Evolutionary conservation across 2,329 filamentous ascomycete genomes (phyloP).

Genomic region (Phyllosticta paracitricarpa): DNA sequence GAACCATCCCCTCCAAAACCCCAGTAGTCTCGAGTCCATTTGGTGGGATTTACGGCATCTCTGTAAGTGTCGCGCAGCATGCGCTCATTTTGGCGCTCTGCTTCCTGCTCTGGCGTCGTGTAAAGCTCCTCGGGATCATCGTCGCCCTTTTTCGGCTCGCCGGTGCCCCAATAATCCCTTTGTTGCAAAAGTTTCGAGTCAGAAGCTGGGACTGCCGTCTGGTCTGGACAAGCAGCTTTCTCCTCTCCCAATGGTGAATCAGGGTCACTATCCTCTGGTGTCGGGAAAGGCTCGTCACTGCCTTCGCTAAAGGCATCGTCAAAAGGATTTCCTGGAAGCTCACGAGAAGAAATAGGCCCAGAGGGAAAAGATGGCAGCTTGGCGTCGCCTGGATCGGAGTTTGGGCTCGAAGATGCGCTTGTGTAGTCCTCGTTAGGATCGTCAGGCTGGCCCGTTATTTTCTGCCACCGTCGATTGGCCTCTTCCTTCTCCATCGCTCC

Average conservation of each 20-base stretch:
- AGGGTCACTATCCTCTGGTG: neutral
- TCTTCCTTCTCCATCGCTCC: neutral
- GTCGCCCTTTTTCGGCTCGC: neutral
- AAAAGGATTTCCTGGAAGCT: neutral
- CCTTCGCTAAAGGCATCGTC: neutral
- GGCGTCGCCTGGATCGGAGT: neutral
- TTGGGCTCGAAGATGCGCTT: neutral
- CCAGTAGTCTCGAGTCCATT: neutral
- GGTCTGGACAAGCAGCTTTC: neutral
- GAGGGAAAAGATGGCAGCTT: neutral
- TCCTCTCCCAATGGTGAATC: neutral
- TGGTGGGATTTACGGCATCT: neutral
- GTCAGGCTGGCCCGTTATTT: neutral
- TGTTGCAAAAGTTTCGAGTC: neutral
- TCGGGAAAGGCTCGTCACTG: neutral
- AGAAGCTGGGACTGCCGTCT: neutral
- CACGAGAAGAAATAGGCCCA: neutral
- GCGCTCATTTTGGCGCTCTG: neutral
- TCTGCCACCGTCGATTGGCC: neutral
- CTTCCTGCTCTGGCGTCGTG: neutral
- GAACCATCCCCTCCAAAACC: neutral
- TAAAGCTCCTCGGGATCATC: neutral
- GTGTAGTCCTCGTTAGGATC: neutral
- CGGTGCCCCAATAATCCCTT: neutral
- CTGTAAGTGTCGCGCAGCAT: neutral